Percentiles rank a stretch among this genome's conserved stretches.
These are phyloP conservation scores for Paecilomyces fulvus DNA, from an alignment of 2,329 filamentous ascomycete species.

Conservation along the genomic window DNA sequence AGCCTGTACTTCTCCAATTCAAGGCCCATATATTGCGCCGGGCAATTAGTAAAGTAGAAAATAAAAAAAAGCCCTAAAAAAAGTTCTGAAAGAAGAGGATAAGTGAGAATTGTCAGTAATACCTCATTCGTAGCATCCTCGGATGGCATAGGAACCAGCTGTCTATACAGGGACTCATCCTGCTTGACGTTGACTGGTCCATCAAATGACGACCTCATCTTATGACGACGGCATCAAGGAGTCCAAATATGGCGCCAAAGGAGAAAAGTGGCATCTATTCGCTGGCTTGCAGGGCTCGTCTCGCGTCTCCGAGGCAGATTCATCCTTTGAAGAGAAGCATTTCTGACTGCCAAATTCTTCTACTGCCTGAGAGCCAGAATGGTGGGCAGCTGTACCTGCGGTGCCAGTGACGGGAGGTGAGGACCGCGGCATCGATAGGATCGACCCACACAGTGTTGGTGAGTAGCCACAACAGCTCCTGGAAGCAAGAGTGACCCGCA, in stretches of 20 bases:
- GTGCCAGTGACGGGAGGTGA: neutral
- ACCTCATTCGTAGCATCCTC: neutral
- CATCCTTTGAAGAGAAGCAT: neutral
- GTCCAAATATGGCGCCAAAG: neutral
- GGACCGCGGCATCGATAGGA: neutral
- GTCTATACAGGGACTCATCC: neutral
- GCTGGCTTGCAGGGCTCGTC: neutral
- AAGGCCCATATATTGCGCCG: neutral
- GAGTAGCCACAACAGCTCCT: neutral
- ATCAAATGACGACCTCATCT: neutral
- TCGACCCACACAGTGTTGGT: neutral
- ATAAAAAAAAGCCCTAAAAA: neutral
- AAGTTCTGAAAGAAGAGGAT: neutral
- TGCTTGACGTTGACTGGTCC: neutral
- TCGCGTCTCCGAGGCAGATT: neutral
- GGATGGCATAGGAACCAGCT: neutral
- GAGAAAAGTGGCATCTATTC: neutral
- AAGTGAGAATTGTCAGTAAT: neutral
- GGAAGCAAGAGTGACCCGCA: too few relatives aligned
- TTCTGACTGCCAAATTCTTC: neutral
- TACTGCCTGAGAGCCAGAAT: neutral
- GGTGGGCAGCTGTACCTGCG: neutral
- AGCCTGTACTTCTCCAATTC: neutral
- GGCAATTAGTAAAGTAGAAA: neutral
- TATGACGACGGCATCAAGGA: neutral